Base-by-base conservation (phyloP, 2,329 filamentous ascomycete species). In the Arthrocladium fulminans region DNA sequence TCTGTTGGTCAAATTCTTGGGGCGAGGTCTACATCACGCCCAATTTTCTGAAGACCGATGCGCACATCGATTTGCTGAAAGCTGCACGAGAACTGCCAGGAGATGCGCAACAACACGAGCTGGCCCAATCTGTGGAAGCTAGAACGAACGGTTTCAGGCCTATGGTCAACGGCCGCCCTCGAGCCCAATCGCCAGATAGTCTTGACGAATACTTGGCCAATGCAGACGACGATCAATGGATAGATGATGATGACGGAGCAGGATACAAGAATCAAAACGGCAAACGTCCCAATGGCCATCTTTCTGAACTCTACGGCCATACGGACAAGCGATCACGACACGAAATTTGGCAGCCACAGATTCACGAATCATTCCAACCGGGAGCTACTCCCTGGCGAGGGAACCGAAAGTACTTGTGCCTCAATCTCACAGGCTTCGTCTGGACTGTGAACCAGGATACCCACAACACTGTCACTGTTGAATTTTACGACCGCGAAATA, bases 361-460 rank as follows among this genome's bases (percentile, higher is more conserved):
- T 85, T 29, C 94, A 98, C 58, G 80, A 84, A 46, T 71, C 90
- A 1, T 94, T 98, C 64, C 94, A 98, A 64, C 87, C 90, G 0
- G 90, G 92, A 1, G 89, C 88, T 47, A 98, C 92, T 0, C 90
- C 90, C 0, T 98, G 92, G 94, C 81, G 88, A 53, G 92, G 92
- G 1, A 92, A 95, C 64, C 77, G 92, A 54, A 87, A 90, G 62
- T 95, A 98, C 62, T 76, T 98, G 1, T 95, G 88, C 61, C 77
- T 97, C 34, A 97, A 97, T 62, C 71, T 98, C 51, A 86, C 89
- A 46, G 92, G 94, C 1, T 92, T 94, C 61, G 86, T 96, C 7
- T 98, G 92, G 88, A 97, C 90, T 0, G 87, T 98, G 15, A 86
- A 95, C 58, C 92, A 98, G 66, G 89, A 96, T 61, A 86, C 84